phyloP scores from a whole-genome alignment of 768 basidiomycete genomes.

The Cyclocybe aegerita region DNA sequence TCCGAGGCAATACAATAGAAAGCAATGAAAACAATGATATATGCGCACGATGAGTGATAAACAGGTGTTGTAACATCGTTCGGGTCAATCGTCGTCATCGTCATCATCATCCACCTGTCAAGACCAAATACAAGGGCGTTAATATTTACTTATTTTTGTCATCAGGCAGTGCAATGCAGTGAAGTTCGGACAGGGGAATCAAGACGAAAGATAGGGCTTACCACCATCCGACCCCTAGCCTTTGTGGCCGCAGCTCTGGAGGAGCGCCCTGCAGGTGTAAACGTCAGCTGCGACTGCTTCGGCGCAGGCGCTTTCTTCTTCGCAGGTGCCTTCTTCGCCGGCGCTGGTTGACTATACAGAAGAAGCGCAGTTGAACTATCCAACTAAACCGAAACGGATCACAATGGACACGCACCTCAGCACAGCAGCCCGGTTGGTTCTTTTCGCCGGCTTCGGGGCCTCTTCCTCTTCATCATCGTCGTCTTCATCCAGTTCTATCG shows the following conservation, averaged over 20 bases:
- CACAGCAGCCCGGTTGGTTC: conserved; percentile 63
- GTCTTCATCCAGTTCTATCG: conserved; percentile 56
- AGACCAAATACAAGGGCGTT: not conserved
- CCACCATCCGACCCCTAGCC: conserved; percentile 64
- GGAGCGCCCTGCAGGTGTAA: conserved; percentile 59
- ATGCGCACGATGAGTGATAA: no score
- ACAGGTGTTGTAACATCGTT: no score
- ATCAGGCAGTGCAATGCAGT: not conserved
- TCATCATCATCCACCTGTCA: conserved; percentile 22
- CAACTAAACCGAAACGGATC: not conserved
- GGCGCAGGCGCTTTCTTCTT: conserved; percentile 55
- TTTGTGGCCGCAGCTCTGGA: conserved; percentile 67
- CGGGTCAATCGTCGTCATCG: conserved; percentile 21
- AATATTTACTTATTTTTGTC: no score
- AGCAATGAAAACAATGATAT: no score
- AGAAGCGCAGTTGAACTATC: not conserved
- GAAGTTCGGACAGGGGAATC: not conserved
- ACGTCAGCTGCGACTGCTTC: conserved; percentile 60
- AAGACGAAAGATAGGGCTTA: conserved; percentile 20
- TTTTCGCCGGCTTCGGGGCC: conserved; percentile 49
- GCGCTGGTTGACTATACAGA: conserved; percentile 30
- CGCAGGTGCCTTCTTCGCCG: conserved; percentile 38
- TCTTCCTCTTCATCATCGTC: conserved; percentile 49
- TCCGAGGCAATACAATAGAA: no score
- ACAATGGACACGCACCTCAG: conserved; percentile 49